Evolutionary conservation across 352 stramenopile genomes (phyloP).

Genomic region (Pythium volutum): DNA sequence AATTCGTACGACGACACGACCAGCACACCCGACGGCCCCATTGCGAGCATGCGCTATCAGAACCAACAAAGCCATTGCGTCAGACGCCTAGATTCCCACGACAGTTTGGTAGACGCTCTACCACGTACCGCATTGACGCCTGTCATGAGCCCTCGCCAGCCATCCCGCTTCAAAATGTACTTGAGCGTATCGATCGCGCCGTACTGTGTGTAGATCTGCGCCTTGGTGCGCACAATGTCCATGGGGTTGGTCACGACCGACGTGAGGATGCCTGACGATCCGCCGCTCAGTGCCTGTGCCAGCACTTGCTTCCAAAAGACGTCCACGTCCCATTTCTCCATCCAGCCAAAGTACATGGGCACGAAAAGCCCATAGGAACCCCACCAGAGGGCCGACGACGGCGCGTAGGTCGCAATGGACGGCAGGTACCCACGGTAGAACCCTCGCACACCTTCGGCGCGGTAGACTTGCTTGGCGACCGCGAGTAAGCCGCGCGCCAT

Average conservation of each 20-base stretch:
- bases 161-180: slow-evolving; percentile 79
- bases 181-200: slow-evolving; percentile 78
- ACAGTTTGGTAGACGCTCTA: background rate
- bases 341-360: slow-evolving; percentile 61
- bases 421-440: slow-evolving; percentile 85
- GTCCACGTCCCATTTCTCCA: slow-evolving; percentile 58
- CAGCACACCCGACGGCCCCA: slow-evolving; percentile 80
- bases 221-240: slow-evolving; percentile 86
- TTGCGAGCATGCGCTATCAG: slow-evolving; percentile 67
- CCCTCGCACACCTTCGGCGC: slow-evolving; percentile 58
- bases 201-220: slow-evolving; percentile 85
- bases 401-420: slow-evolving; percentile 84
- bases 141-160: slow-evolving; percentile 73
- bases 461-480: slow-evolving; percentile 64
- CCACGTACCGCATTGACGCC: slow-evolving; percentile 68
- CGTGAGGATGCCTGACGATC: slow-evolving; percentile 74
- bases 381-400: slow-evolving; percentile 87
- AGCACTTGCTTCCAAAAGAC: slow-evolving; percentile 84
- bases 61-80: background rate
- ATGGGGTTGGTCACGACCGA: slow-evolving; percentile 84
- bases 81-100: background rate
- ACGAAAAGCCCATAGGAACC: slow-evolving; percentile 81
- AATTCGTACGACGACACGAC: slow-evolving; percentile 90
- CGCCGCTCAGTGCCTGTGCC: slow-evolving; percentile 73
- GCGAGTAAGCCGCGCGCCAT: slow-evolving; percentile 51